Conservation (phyloP, 345 rosid species). For the Salix arbutifolia region DNA sequence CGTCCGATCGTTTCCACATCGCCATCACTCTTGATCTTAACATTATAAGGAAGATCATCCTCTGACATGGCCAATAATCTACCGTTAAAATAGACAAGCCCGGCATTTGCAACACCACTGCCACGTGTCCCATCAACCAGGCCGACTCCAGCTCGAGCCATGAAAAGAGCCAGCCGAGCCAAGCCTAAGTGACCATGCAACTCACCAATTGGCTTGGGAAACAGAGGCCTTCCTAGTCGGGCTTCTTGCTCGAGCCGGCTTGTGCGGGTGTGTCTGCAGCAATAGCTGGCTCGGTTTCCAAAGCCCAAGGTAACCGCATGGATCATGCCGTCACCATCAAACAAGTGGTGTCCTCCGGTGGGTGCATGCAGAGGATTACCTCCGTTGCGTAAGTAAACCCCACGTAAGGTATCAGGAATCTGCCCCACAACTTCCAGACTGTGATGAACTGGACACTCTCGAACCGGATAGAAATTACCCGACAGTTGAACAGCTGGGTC, state of each 20-base stretch:
- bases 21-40: constrained; percentile 40
- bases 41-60: constrained; percentile 73
- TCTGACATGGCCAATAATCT: constrained; percentile 75
- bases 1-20: constrained; percentile 58
- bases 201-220: constrained; percentile 78
- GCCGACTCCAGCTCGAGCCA: constrained; percentile 51
- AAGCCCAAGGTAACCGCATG: constrained; percentile 56
- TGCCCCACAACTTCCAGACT: constrained; percentile 46
- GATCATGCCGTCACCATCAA: constrained; percentile 88
- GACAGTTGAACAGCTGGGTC: constrained; percentile 52
- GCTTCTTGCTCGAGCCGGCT: constrained; percentile 60
- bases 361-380: constrained; percentile 64
- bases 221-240: constrained; percentile 45
- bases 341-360: constrained; percentile 60
- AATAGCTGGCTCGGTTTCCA: constrained; percentile 44
- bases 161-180: constrained; percentile 52
- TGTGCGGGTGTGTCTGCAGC: constrained; percentile 63
- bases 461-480: constrained; percentile 70
- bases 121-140: constrained; percentile 53
- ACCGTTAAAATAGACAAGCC: constrained; percentile 57
- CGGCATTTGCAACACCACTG: constrained; percentile 71
- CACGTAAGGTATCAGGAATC: constrained; percentile 50
- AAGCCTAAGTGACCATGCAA: constrained; percentile 67
- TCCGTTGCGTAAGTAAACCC: constrained; percentile 69
- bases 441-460: constrained; percentile 58